A percentile compares a stretch with the other conserved stretches of the same genome.
Evolutionary conservation across 129 eudicot species (phyloP).

Genomic region (Tanacetum coccineum): DNA sequence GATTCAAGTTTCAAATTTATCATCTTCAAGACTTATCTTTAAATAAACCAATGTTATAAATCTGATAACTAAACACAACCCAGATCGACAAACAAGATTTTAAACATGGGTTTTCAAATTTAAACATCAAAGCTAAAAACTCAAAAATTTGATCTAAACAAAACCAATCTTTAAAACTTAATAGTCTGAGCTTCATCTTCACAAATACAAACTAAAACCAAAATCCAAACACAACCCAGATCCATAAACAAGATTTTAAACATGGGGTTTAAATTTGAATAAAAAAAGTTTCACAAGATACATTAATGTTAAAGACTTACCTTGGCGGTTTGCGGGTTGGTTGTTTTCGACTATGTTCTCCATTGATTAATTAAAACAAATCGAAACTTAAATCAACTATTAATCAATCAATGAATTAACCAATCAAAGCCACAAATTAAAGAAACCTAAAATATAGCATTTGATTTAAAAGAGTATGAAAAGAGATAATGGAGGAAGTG

Average conservation of each 20-base stretch:
- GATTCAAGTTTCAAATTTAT: no score
- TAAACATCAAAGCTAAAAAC: background rate
- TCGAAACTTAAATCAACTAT: conserved; percentile 14
- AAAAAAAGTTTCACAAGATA: background rate
- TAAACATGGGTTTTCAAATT: conserved; percentile 2
- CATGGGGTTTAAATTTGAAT: background rate
- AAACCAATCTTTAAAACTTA: no score
- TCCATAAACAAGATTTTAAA: background rate
- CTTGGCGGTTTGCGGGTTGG: conserved; percentile 30
- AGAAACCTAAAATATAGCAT: conserved; percentile 27
- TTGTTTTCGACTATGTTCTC: conserved; percentile 32
- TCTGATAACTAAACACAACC: background rate
- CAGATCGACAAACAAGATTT: background rate
- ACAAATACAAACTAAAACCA: background rate
- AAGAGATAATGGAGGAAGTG: conserved; percentile 14
- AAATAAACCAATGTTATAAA: no score
- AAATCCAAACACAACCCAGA: conserved; percentile 1
- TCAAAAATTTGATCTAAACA: background rate
- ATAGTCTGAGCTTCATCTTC: no score
- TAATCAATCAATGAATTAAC: conserved; percentile 1
- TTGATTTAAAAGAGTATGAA: conserved; percentile 20
- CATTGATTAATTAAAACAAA: conserved; percentile 17
- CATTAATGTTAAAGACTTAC: conserved; percentile 7
- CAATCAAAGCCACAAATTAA: conserved; percentile 24
- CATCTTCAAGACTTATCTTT: no score